Evolutionary conservation across 345 rosid species (phyloP).

Genomic region (Corchorus capsularis): DNA sequence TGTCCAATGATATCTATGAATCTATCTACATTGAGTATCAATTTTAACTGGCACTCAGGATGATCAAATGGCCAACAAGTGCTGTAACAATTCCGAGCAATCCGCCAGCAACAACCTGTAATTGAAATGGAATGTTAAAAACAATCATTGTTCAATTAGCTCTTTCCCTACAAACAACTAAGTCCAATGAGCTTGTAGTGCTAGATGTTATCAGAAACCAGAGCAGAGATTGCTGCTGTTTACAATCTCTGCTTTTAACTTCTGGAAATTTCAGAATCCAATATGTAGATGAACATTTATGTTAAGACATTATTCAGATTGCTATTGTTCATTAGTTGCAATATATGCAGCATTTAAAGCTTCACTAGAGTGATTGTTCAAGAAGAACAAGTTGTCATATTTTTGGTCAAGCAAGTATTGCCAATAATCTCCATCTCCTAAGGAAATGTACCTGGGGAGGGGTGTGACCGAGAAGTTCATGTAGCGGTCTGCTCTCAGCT

Average conservation of each 20-base stretch:
- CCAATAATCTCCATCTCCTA: background rate
- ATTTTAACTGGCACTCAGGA: slow-evolving; percentile 28
- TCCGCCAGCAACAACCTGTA: slow-evolving; percentile 80
- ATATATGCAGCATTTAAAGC: background rate
- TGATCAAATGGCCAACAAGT: slow-evolving; percentile 56
- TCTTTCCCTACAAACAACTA: background rate
- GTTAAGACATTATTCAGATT: background rate
- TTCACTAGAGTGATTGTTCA: too few relatives aligned
- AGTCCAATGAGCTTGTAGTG: background rate
- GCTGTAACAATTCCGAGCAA: slow-evolving; percentile 67
- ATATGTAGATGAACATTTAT: background rate
- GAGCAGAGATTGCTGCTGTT: background rate
- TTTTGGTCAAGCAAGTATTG: background rate
- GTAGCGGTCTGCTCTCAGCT: slow-evolving; percentile 82
- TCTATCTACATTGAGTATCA: slow-evolving; percentile 16
- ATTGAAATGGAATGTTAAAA: slow-evolving; percentile 2
- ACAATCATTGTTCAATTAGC: background rate
- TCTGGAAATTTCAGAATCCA: background rate
- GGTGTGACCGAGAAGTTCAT: slow-evolving; percentile 89
- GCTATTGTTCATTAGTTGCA: background rate
- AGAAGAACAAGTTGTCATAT: background rate
- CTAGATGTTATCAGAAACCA: background rate
- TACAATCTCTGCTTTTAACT: too few relatives aligned
- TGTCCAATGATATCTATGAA: background rate
- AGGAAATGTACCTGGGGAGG: slow-evolving; percentile 67